Base-by-base conservation (phyloP, 1,284 basidiomycete genomes). In the Cryptococcus sp. region DNA sequence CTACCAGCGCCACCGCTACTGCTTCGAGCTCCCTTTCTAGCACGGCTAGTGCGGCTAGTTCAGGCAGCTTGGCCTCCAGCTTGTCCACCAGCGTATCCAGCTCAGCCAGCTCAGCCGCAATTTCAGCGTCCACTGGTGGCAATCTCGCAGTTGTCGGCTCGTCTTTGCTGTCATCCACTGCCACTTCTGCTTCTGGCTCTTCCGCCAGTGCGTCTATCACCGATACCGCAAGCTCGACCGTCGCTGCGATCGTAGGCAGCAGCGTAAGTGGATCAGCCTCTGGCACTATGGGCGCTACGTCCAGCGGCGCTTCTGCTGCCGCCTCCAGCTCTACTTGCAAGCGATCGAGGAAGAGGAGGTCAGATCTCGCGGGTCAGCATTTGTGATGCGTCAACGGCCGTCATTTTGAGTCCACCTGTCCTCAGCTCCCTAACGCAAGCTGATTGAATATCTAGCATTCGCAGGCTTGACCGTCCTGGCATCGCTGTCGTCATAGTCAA, bases 291-390 rank as follows among this genome's bases (percentile, higher is more conserved):
- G 13, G 5, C 30, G 8, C 30, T 35, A 8, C 30, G 30, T 35
- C 38, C 22, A 55, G 47, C 25, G 39, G 39, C 5, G 0, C 25
- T 10, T 19, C 52, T 27, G 30, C 50, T 25, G 19, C 38, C 30
- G 45, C 50, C n/a, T 30, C 50, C 38, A 27, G 25, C 45, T 48
- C 51, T 15, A 35, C 54, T 20, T 55, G 58, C 19, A 60, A 55
- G 46, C 54, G 58, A 49, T 52, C 53, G 16, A 48, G 50, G 40
- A 60, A 48, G 52, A 55, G 52, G 42, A 55, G 35, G 25, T 10
- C 8, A 35, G 39, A 15, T 45, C 43, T 35, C 25, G 47, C 41
- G 25, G 52, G 52, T 58, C 38, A 54, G 52, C 41, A 39, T 52
- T 35, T 19, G 16, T 16, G 46, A 35, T 39, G 35, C 15, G 5